Base-by-base conservation (phyloP, 2,329 filamentous ascomycete species). In the Thermochaetoides dissita region DNA sequence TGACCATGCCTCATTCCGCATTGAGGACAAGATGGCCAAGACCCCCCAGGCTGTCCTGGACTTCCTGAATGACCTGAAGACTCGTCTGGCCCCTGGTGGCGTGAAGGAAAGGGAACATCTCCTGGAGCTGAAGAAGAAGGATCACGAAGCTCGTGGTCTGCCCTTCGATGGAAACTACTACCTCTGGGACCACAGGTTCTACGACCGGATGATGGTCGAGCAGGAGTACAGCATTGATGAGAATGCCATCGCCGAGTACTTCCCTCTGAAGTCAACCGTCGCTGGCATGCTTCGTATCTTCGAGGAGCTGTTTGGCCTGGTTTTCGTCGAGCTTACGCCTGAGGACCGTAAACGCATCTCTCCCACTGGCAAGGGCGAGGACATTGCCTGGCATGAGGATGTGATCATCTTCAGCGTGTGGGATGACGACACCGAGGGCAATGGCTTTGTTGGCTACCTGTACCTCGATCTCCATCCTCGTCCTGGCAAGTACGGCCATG, bases 11-110 rank as follows among this genome's bases (percentile, higher is more conserved):
- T 72, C 78, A 38, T 79, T 87, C 59, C 68, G 74, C 37, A 80
- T 91, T 34, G 82, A 87, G 55, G 77, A 84, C 54, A 89, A 87
- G 71, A 91, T 91, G 84, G 83, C 84, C 37, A 87, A 88, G 68
- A 78, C 71, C 1, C 72, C 81, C 2, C 70, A 76, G 55, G 81
- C 74, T 0, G 84, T 91, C 8, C 72, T 81, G 49, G 71, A 76
- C 40, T 89, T 91, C 59, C 64, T 91, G 7, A 70, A 67, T 6
- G 82, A 88, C 56, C 66, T 91, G 46, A 74, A 79, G 44, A 66
- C 63, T 28, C 76, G 80, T 40, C 67, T 91, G 30, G 68, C 73
- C 0, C 72, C 79, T 0, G 84, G 84, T 28, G 84, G 83, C 24
- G 63, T 69, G 44, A 77, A 80, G 58, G 84, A 91, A 61, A 75